Evolutionary conservation across 805 yeast species (phyloP), one percentile per base, ranked within the genome.

Genomic region (Yarrowia deformans): DNA sequence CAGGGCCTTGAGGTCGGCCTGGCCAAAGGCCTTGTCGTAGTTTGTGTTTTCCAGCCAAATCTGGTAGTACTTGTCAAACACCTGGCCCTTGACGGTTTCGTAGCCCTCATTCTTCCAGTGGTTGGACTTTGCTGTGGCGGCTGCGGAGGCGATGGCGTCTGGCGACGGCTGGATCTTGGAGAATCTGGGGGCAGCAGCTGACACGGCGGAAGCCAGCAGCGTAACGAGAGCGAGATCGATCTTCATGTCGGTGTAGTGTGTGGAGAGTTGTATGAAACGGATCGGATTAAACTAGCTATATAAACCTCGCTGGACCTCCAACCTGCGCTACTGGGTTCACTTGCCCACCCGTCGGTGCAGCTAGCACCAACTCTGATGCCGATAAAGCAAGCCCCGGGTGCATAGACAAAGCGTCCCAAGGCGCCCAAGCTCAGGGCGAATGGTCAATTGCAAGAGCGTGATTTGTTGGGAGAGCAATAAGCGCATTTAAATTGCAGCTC

Each of bases 1-100:
- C 68, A 84, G 78, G 74, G 79, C 78, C 74, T 78, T 77, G 73
- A 84, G 75, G 67, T 82, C 83, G 9, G 79, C 75, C 74, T 84
- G 80, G 72, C 78, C 81, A 54, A 79, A 80, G 55, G 87, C 87
- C 73, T 84, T 84, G 73, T 82, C 83, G 75, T 75, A 84, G 77
- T 83, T 77, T 68, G 86, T 84, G 77, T 83, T 83, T 77, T 84
- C 87, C 71, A 84, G 80, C 82, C 84, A 84, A 72, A 84, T 81
- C 73, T 79, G 77, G 67, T 77, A 75, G 68, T 82, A 75, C 68
- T 84, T 79, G 74, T 82, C 79, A 73, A 81, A 81, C 32, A 75
- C 79, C 16, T 74, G 71, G 71, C 85, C 85, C 19, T 72, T 69
- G 42, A 83, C 83, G 69, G 43, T 61, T 16, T 34, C 46, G 69